Evolutionary conservation across 2,329 filamentous ascomycete genomes (phyloP).

Genomic region (Reticulascus tulasneorum): DNA sequence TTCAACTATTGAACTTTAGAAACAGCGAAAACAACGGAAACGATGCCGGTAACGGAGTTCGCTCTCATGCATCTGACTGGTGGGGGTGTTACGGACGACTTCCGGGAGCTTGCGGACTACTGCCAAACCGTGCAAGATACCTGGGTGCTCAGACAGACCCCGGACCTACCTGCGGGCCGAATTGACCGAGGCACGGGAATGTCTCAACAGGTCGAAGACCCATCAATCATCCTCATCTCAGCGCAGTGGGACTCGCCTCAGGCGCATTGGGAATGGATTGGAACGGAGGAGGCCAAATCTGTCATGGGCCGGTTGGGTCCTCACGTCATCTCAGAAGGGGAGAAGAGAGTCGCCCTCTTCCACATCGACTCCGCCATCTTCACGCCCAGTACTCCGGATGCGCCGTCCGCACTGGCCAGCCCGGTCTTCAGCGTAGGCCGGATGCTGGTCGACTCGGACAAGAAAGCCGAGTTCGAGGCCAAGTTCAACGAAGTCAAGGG

Average conservation of each 20-base stretch:
- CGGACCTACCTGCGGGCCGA: slow-evolving; percentile 30
- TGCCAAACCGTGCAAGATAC: slow-evolving; percentile 31
- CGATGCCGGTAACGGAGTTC: slow-evolving; percentile 37
- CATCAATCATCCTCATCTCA: slow-evolving; percentile 35
- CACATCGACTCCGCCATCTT: slow-evolving; percentile 34
- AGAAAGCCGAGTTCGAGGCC: slow-evolving; percentile 27
- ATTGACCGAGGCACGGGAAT: slow-evolving; percentile 27
- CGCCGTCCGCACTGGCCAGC: slow-evolving; percentile 7
- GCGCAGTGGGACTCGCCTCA: slow-evolving; percentile 40
- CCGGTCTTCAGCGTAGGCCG: slow-evolving; percentile 33
- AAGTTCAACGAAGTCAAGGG: slow-evolving; percentile 29
- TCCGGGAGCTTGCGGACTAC: slow-evolving; percentile 26
- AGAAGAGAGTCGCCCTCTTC: slow-evolving; percentile 30
- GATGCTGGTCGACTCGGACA: slow-evolving; percentile 24
- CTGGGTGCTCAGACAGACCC: slow-evolving; percentile 32
- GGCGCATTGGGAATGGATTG: slow-evolving; percentile 39
- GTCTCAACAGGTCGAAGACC: slow-evolving; percentile 31
- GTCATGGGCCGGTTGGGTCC: slow-evolving; percentile 27
- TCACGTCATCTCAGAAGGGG: slow-evolving; percentile 27
- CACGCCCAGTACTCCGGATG: background rate
- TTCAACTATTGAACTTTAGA: too few relatives aligned
- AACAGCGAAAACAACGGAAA: background rate
- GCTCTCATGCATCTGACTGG: slow-evolving; percentile 28
- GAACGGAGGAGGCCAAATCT: slow-evolving; percentile 33
- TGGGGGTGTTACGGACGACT: slow-evolving; percentile 24